Evolutionary conservation across 2,329 filamentous ascomycete genomes (phyloP).

Genomic region (Catunica adiposa): DNA sequence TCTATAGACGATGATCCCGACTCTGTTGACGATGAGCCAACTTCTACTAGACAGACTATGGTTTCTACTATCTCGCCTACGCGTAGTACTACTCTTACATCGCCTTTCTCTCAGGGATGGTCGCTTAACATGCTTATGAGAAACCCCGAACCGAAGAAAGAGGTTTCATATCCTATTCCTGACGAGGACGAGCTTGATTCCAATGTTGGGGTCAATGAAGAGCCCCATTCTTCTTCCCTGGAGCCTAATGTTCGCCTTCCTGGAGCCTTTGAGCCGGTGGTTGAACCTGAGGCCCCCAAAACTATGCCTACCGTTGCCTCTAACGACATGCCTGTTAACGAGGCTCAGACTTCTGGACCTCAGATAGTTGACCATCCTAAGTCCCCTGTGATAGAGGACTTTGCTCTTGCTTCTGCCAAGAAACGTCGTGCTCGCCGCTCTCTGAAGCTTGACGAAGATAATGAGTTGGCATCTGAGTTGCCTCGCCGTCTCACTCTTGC

Average conservation of each 20-base stretch:
- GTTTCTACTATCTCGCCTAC: constrained; percentile 4
- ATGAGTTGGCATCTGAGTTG: neutral
- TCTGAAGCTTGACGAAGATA: neutral
- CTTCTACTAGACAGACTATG: neutral
- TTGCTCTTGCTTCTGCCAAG: neutral
- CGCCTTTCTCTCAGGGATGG: neutral
- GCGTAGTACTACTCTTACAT: neutral
- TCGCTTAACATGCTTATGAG: neutral
- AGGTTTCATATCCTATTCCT: neutral
- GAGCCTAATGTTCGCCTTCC: neutral
- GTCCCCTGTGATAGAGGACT: neutral
- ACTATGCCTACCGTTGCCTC: no score
- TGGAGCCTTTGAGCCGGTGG: neutral
- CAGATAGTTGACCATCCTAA: neutral
- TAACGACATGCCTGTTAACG: neutral
- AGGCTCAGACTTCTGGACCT: neutral
- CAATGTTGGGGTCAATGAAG: constrained; percentile 1
- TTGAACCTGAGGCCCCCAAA: neutral
- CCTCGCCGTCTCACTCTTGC: constrained; percentile 8
- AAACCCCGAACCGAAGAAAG: neutral
- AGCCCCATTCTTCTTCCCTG: neutral
- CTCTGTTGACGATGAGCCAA: neutral
- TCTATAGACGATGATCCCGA: neutral
- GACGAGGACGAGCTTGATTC: constrained; percentile 2
- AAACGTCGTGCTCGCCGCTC: constrained; percentile 3